phyloP scores from a whole-genome alignment of 179 eudicot species.

The Spinacia oleracea region DNA sequence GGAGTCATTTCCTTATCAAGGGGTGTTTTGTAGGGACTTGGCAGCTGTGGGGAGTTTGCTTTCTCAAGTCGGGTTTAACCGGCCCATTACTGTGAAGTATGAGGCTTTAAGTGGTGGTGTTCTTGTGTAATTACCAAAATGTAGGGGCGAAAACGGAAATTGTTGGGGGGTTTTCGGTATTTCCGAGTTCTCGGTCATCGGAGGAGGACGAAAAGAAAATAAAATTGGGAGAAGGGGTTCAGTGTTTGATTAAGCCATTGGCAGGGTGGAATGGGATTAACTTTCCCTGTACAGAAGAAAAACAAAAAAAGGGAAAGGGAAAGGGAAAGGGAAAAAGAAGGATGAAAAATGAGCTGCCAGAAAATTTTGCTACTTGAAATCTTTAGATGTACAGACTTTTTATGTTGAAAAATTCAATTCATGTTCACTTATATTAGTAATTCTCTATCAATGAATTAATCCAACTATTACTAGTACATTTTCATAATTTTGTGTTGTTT shows the following conservation, averaged over 20 bases:
- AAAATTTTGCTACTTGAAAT: slow-evolving; percentile 34
- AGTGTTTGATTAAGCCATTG: slow-evolving; percentile 16
- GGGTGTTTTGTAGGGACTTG: slow-evolving; percentile 84
- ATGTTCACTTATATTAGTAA: not conserved
- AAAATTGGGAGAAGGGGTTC: not conserved
- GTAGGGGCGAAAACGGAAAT: not conserved
- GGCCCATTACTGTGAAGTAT: slow-evolving; percentile 66
- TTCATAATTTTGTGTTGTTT: not conserved
- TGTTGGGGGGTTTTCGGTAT: not conserved
- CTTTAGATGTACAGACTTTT: slow-evolving; percentile 30
- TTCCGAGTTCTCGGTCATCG: not conserved
- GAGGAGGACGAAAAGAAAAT: not conserved
- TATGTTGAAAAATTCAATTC: slow-evolving; percentile 12
- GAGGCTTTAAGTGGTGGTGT: slow-evolving; percentile 60
- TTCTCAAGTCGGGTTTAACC: slow-evolving; percentile 80
- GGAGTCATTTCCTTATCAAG: slow-evolving; percentile 37
- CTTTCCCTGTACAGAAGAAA: slow-evolving; percentile 30
- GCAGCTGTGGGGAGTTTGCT: slow-evolving; percentile 74
- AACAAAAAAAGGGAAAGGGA: not conserved
- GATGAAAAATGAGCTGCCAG: slow-evolving; percentile 27
- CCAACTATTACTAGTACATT: slow-evolving; percentile 9
- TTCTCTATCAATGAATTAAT: slow-evolving; percentile 25
- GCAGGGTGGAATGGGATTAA: slow-evolving; percentile 25
- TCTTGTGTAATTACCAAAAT: not conserved
- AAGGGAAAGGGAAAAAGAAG: not conserved